Conservation (phyloP, 345 rosid genomes). For the Corchorus olitorius region DNA sequence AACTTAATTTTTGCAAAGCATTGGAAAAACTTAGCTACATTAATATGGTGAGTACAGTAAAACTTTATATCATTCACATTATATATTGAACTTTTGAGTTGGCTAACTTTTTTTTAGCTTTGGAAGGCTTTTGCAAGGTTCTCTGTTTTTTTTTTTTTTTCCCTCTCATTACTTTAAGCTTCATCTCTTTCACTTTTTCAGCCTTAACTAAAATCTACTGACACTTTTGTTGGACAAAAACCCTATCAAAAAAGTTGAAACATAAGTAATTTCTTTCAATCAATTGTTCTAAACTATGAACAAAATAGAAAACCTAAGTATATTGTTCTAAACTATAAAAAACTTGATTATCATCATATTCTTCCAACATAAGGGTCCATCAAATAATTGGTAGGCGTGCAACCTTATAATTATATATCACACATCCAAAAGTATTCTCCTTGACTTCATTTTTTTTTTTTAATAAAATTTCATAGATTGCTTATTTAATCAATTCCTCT, state of each 20-base stretch:
- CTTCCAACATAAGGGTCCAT: conserved; percentile 9
- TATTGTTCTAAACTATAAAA: not conserved
- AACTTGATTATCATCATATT: too few species aligned
- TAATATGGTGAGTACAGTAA: too few species aligned
- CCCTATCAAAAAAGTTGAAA: not conserved
- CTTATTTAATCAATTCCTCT: not conserved
- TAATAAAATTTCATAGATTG: not conserved
- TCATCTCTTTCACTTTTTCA: not conserved
- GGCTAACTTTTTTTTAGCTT: not conserved
- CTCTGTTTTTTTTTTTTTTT: not conserved
- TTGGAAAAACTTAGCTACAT: too few species aligned
- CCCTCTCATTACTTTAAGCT: not conserved
- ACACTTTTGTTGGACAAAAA: not conserved
- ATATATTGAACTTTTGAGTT: not conserved
- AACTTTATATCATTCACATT: not conserved
- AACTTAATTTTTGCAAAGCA: too few species aligned
- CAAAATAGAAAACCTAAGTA: not conserved
- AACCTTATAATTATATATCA: not conserved
- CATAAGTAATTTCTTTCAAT: not conserved
- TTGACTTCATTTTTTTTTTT: not conserved
- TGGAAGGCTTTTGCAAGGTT: not conserved
- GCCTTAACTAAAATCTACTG: not conserved
- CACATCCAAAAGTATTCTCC: not conserved
- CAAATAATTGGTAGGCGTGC: conserved; percentile 24
- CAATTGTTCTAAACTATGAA: too few species aligned